Evolutionary conservation across 495 filamentous ascomycete species (phyloP).

Genomic region (Friedmanniomyces simplex): DNA sequence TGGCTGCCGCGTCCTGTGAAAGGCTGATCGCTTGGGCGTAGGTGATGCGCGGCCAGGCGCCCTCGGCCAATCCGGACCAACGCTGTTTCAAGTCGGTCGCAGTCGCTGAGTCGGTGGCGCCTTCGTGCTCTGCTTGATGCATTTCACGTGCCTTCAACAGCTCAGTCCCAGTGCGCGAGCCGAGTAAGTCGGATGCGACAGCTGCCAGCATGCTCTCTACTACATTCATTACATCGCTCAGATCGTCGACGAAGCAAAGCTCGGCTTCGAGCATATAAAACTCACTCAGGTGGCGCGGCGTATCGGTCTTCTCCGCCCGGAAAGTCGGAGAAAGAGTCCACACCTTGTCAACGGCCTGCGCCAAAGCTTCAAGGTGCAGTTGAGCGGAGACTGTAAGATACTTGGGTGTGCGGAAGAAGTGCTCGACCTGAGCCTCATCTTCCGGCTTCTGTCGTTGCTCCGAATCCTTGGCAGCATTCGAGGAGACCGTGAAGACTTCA

Average conservation of each 20-base stretch:
- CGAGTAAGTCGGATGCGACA: conserved; percentile 45
- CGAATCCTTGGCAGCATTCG: conserved; percentile 23
- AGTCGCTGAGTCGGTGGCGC: conserved; percentile 25
- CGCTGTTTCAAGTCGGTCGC: conserved; percentile 46
- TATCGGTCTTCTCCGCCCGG: conserved; percentile 89
- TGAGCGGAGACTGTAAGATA: conserved; percentile 95
- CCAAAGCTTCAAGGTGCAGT: conserved; percentile 85
- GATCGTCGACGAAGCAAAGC: conserved; percentile 60
- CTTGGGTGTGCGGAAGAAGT: conserved; percentile 80
- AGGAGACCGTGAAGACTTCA: conserved; percentile 74
- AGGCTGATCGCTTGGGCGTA: conserved; percentile 67
- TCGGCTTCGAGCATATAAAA: conserved; percentile 99
- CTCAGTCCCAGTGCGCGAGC: conserved; percentile 52
- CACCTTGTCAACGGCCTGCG: conserved; percentile 77
- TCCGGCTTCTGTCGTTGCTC: not conserved
- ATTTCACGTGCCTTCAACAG: conserved; percentile 36
- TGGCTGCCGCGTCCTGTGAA: conserved; percentile 49
- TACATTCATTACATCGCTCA: conserved; percentile 61
- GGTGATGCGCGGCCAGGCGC: conserved; percentile 71
- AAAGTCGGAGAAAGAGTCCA: conserved; percentile 94
- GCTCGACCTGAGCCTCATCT: conserved; percentile 21
- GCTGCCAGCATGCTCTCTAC: conserved; percentile 66
- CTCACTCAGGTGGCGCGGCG: conserved; percentile 85
- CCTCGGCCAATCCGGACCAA: conserved; percentile 56
- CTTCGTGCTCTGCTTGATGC: conserved; percentile 25